Percentiles rank a stretch among this genome's conserved stretches.
These are phyloP conservation scores for Colletotrichum destructivum DNA, from an alignment of 2,329 filamentous ascomycete genomes.

Conservation along the genomic window DNA sequence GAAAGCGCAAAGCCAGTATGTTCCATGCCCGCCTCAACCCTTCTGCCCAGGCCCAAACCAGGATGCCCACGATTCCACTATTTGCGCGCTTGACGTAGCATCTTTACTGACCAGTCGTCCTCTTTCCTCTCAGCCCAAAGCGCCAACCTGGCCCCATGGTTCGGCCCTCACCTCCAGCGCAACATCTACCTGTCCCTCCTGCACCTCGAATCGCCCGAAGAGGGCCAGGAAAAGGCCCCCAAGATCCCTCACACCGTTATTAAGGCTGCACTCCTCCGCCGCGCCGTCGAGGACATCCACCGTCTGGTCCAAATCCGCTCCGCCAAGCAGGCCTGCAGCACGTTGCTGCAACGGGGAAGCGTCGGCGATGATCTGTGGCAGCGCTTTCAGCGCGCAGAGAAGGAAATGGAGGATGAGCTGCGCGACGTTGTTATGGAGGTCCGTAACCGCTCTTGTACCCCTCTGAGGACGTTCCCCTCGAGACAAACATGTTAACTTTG, in stretches of 20 bases:
- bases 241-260: slow-evolving; percentile 86
- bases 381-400: slow-evolving; percentile 90
- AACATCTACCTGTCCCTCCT: slow-evolving; percentile 95
- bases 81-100: not conserved
- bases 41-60: not conserved
- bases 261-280: slow-evolving; percentile 88
- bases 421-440: slow-evolving; percentile 95
- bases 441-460: slow-evolving; percentile 46
- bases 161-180: slow-evolving; percentile 89
- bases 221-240: slow-evolving; percentile 75
- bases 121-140: slow-evolving; percentile 72
- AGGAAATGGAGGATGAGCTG: slow-evolving; percentile 97
- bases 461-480: not conserved
- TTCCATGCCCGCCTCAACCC: slow-evolving; percentile 8
- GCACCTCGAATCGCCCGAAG: slow-evolving; percentile 78
- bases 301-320: slow-evolving; percentile 90
- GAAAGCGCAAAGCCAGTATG: slow-evolving; percentile 87
- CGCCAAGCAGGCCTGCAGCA: slow-evolving; percentile 89
- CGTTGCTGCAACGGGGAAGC: slow-evolving; percentile 88
- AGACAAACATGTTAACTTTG: slow-evolving; percentile 12
- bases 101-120: slow-evolving; percentile 10
- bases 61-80: not conserved
- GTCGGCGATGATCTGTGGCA: slow-evolving; percentile 98
- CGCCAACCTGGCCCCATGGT: slow-evolving; percentile 93
- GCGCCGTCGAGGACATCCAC: slow-evolving; percentile 93